Percentiles rank a stretch among this genome's conserved stretches.
These are phyloP conservation scores for Ceratopteris richardii DNA, from an alignment of 75 land plant species.

Conservation along the genomic window DNA sequence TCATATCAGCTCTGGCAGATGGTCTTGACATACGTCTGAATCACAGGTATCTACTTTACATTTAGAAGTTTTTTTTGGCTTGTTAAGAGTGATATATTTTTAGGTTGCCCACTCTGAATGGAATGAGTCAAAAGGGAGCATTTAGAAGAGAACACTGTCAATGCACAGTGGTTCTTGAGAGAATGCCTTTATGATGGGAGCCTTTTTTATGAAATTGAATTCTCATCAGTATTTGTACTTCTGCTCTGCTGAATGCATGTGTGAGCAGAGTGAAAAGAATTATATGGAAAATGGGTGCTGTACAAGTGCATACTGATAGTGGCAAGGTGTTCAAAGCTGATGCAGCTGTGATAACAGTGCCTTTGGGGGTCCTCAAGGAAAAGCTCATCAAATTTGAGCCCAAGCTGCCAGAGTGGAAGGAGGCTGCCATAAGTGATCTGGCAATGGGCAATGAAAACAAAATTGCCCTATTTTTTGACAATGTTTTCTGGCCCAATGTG, in stretches of 20 bases:
- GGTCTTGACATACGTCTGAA: slow-evolving; percentile 40
- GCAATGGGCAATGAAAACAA: slow-evolving; percentile 52
- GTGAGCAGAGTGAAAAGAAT: slow-evolving; percentile 34
- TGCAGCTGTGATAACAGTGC: slow-evolving; percentile 39
- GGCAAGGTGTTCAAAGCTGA: slow-evolving; percentile 37
- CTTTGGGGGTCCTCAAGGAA: slow-evolving; percentile 39
- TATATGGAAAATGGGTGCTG: slow-evolving; percentile 14
- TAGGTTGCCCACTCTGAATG: background rate
- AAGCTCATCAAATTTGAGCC: slow-evolving; percentile 42
- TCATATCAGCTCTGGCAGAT: slow-evolving; percentile 32
- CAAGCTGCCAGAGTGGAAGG: slow-evolving; percentile 45
- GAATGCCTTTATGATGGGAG: background rate
- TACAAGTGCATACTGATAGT: slow-evolving; percentile 27
- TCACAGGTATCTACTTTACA: background rate
- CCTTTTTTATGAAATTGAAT: background rate
- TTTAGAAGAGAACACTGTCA: background rate
- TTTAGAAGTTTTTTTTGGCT: background rate
- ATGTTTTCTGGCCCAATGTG: slow-evolving; percentile 49
- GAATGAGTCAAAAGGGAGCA: background rate
- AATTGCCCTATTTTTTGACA: slow-evolving; percentile 44
- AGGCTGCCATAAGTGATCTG: slow-evolving; percentile 35
- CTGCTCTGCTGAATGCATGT: background rate
- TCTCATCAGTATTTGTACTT: background rate
- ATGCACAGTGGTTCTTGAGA: background rate
- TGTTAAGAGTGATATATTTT: no score